phyloP scores from a whole-genome alignment of 2,329 filamentous ascomycete species.

The Fusarium coffeatum region DNA sequence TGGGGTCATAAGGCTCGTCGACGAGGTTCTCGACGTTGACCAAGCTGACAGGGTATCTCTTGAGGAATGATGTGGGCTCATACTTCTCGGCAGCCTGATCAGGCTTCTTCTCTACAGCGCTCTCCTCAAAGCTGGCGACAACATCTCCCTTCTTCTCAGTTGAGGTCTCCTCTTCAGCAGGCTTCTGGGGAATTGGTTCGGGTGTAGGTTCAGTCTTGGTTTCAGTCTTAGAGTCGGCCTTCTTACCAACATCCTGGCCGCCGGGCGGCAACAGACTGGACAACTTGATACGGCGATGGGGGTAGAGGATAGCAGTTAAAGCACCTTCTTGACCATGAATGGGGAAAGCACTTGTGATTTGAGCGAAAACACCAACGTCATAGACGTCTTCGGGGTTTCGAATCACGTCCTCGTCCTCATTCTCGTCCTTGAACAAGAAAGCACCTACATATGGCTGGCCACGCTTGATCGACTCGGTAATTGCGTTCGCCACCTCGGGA shows the following conservation, averaged over 20 bases:
- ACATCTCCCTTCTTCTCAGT: slow-evolving; percentile 88
- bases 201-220: slow-evolving; percentile 63
- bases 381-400: slow-evolving; percentile 91
- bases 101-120: slow-evolving; percentile 69
- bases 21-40: slow-evolving; percentile 94
- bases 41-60: slow-evolving; percentile 90
- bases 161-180: slow-evolving; percentile 62
- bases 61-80: slow-evolving; percentile 90
- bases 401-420: slow-evolving; percentile 93
- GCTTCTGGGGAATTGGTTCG: slow-evolving; percentile 69
- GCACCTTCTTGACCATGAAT: slow-evolving; percentile 86
- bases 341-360: slow-evolving; percentile 96
- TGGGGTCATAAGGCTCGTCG: slow-evolving; percentile 90
- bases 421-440: slow-evolving; percentile 96
- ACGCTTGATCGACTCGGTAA: slow-evolving; percentile 95
- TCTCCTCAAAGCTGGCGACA: slow-evolving; percentile 96
- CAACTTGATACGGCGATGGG: slow-evolving; percentile 92
- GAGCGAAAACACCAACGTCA: slow-evolving; percentile 95
- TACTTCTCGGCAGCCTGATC: slow-evolving; percentile 68
- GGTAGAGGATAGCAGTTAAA: slow-evolving; percentile 93
- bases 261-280: slow-evolving; percentile 82
- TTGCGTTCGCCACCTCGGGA: slow-evolving; percentile 88
- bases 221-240: slow-evolving; percentile 62
- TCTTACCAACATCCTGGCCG: slow-evolving; percentile 61
- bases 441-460: slow-evolving; percentile 97